Evolutionary conservation across 805 yeast genomes (phyloP).

Genomic region (Suhomyces vadensis): DNA sequence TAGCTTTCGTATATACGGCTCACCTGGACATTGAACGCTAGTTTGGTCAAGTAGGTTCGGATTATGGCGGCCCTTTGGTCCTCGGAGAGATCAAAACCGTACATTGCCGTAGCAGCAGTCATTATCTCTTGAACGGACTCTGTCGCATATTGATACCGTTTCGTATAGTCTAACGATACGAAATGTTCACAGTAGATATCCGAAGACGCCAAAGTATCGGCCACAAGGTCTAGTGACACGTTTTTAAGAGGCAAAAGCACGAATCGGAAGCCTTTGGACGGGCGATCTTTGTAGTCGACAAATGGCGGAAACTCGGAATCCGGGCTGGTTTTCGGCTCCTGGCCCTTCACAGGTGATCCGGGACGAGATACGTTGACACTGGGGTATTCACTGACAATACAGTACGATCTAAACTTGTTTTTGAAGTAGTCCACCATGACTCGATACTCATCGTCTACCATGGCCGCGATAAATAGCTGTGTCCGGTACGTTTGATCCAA

Average conservation of each 20-base stretch:
- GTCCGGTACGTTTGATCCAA: constrained; percentile 59
- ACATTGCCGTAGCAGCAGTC: not conserved
- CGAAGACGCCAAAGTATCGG: constrained; percentile 41
- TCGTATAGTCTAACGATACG: constrained; percentile 36
- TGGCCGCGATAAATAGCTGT: constrained; percentile 38
- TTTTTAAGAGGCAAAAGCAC: constrained; percentile 20
- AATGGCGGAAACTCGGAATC: constrained; percentile 19
- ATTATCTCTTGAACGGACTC: constrained; percentile 20
- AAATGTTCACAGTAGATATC: constrained; percentile 59
- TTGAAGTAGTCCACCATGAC: constrained; percentile 65
- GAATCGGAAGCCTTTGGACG: constrained; percentile 22
- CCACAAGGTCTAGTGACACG: constrained; percentile 19
- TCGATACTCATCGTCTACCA: constrained; percentile 61
- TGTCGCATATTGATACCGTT: constrained; percentile 39
- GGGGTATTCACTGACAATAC: constrained; percentile 56
- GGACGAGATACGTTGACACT: constrained; percentile 22
- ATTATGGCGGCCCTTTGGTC: constrained; percentile 48
- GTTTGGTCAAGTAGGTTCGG: constrained; percentile 44
- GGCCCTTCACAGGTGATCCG: constrained; percentile 20
- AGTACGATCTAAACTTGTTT: constrained; percentile 63
- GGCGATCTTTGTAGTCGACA: constrained; percentile 25
- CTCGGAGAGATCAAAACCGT: constrained; percentile 16
- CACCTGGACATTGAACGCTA: constrained; percentile 67
- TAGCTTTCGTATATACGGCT: constrained; percentile 54
- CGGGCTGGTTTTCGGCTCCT: not conserved